Evolutionary conservation across 768 basidiomycete genomes (phyloP), one percentile per base, ranked within the genome.

Genomic region (Mycena kentingensis): DNA sequence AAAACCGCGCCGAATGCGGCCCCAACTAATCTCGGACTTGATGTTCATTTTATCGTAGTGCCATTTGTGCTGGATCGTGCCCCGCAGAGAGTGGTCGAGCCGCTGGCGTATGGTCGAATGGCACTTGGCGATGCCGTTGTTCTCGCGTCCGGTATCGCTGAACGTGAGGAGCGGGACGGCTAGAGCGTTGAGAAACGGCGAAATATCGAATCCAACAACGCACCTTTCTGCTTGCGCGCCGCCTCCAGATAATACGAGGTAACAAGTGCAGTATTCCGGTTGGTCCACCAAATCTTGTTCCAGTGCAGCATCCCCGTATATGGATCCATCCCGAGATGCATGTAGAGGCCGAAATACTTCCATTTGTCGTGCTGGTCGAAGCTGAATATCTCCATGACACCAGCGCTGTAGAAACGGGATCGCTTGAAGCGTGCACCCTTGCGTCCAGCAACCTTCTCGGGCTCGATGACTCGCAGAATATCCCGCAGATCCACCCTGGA

Each of bases 281-380:
- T 78, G 0, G 66, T 72, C 65, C 72, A 73, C 76, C 76, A 79
- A 0, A 75, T 61, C 27, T 67, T 67, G 1, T 73, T 25, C 75
- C 75, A 79, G 11, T 56, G 43, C 15, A 72, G 62, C 0, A 19
- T 13, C 0, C 72, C 69, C 18, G 64, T 43, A 32, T 67, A 75
- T 1, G 73, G 70, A 45, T 79, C 77, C 11, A 73, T 39, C 0
- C 65, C 62, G 13, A 60, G 52, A 60, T 79, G 69, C 0, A 69
- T 45, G 3, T 21, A 61, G 0, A 79, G 63, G 0, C 74, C 73
- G 60, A 72, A 78, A 4, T 60, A 50, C 31, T 63, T 61, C 73
- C 72, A 78, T 43, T 80, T 80, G 52, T 80, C 74, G 55, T 80
- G 76, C 53, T 80, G 78, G 46, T 80, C 73, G 18, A 69, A 47